Base-by-base conservation (phyloP, 2,329 filamentous ascomycete species). In the Botrytis paeoniae region DNA sequence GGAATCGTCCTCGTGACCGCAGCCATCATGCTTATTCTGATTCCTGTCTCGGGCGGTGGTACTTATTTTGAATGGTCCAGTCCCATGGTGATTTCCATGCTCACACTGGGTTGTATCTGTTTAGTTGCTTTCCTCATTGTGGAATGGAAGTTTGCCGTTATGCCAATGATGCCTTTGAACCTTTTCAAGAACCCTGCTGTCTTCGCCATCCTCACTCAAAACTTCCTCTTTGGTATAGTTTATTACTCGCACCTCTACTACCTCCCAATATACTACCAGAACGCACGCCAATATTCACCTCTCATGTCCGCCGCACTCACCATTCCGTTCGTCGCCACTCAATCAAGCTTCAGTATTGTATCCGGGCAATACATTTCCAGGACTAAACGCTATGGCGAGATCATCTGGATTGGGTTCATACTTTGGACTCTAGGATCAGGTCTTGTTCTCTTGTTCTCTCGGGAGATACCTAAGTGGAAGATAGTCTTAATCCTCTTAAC, bases 11-110 rank as follows among this genome's bases (percentile, higher is more conserved):
- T 85, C 4, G 87, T 85, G 6, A 87, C 87, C 0, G 81, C 85
- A 10, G 88, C 85, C 0, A 85, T 90, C 41, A 85, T 91, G 16
- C 83, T 91, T 20, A 76, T 92, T 2, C 82, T 92, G 29, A 89
- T 92, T 62, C 89, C 89, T 0, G 85, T 92, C 20, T 90, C 89
- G 4, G 88, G 88, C 25, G 88, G 87, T 73, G 88, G 86, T 2
- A 84, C 85, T 0, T 88, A 88, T 73, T 89, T 89, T 75, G 79
- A 83, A 5, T 89, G 87, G 87, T 77, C 83, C 41, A 88, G 86
- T 16, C 82, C 88, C 0, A 85, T 89, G 84, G 85, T 89, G 1
- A 88, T 91, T 35, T 84, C 84, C 54, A 89, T 91, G 87, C 81
- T 91, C 20, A 80, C 81, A 0, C 81, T 89, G 20, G 87, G 87